Base-by-base conservation (phyloP, 352 stramenopile species). In the Pythium dissotocum region DNA sequence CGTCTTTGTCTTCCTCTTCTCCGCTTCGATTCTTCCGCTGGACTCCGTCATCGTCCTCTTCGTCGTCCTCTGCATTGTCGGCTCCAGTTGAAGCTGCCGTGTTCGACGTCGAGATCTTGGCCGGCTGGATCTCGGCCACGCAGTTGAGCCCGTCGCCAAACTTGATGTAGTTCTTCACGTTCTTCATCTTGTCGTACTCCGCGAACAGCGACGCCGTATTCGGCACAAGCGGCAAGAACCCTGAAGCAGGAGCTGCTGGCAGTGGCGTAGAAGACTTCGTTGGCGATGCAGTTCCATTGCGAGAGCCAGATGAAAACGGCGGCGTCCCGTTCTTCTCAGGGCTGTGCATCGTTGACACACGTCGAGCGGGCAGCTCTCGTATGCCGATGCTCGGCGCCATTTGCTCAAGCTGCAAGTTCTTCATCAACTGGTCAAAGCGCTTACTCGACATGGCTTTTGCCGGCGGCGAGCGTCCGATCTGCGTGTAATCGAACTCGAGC, bases 401-500 rank as follows among this genome's bases (percentile, higher is more conserved):
- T 13, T 73, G 75, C 35, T 80, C 74, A 9, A 91, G 54, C 65
- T 89, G 78, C 35, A 84, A 80, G n/a, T 80, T 72, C 14, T 76
- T 58, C 24, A 93, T 65, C 33, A 93, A 71, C 70, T 93, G 85
- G 28, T 83, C 75, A 54, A 93, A 89, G 0, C 85, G 78, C 46
- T 85, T 91, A 44, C 53, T 78, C 0, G 83, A 93, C 21, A 90
- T 76, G 40, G 82, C 62, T 30, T 77, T 74, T 24, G 51, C 66
- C 1, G 71, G 75, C 46, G 54, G 48, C 38, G 58, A 26, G 21
- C 78, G 67, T 4, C 81, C 78, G 42, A 90, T 70, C 58, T 91
- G 83, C 14, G 89, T 78, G 65, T 90, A 93, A 60, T 93, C 85
- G 16, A 93, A 84, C 66, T 93, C 85, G 54, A 93, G 65, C 58